These are phyloP conservation scores for Colletotrichum somersetense DNA, from an alignment of 2,329 filamentous ascomycete species.

Conservation along the genomic window DNA sequence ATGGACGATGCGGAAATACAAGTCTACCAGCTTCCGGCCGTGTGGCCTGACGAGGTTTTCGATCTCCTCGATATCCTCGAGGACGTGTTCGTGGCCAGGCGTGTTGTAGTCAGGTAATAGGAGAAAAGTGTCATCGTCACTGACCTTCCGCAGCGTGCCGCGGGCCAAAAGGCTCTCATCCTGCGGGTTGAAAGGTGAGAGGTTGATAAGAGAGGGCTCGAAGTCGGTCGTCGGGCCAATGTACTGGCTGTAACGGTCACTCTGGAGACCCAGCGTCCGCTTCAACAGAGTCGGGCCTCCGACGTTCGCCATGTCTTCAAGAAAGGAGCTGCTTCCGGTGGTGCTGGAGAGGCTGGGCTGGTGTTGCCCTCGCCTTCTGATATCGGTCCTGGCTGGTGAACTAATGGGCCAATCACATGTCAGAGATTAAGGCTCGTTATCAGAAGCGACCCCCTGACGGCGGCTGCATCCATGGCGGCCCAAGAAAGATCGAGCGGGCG, in stretches of 20 bases:
- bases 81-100: slow-evolving; percentile 77
- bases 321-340: slow-evolving; percentile 71
- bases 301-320: slow-evolving; percentile 79
- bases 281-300: slow-evolving; percentile 75
- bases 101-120: slow-evolving; percentile 82
- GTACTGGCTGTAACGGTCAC: slow-evolving; percentile 84
- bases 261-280: slow-evolving; percentile 80
- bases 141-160: slow-evolving; percentile 80
- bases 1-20: slow-evolving; percentile 86
- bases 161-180: slow-evolving; percentile 82
- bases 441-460: slow-evolving; percentile 33
- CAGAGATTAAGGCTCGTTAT: slow-evolving; percentile 51
- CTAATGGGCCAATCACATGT: slow-evolving; percentile 66
- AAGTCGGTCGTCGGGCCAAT: slow-evolving; percentile 87
- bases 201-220: slow-evolving; percentile 84
- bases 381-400: slow-evolving; percentile 68
- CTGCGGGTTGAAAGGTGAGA: slow-evolving; percentile 83
- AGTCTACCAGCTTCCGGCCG: slow-evolving; percentile 80
- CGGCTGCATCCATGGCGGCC: slow-evolving; percentile 28
- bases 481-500: slow-evolving; percentile 33
- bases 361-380: slow-evolving; percentile 65
- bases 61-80: slow-evolving; percentile 77
- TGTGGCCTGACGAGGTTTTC: slow-evolving; percentile 82
- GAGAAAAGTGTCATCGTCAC: slow-evolving; percentile 82
- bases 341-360: slow-evolving; percentile 72